Evolutionary conservation across 179 eudicot genomes (phyloP), one percentile per base, ranked within the genome.

Genomic region (Dionaea muscipula): DNA sequence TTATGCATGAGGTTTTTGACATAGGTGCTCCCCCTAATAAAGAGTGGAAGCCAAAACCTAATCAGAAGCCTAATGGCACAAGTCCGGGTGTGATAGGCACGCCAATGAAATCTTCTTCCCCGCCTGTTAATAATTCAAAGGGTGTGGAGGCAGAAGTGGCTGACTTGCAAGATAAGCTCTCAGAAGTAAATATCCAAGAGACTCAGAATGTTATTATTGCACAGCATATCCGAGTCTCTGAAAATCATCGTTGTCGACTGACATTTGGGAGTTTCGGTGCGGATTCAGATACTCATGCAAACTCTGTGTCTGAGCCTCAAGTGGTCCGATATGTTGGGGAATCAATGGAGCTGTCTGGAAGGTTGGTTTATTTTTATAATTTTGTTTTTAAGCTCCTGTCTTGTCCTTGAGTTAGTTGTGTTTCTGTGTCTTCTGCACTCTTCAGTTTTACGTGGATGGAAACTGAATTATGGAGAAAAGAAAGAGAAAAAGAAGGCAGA

Each of bases 1-100:
- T 31, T 11, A 31, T 31, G 35, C 5, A 6, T 1, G 35, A 31
- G 35, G 18, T 22, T 64, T 45, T 65, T 67, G 35, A 28, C 67
- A 64, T 66, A 86, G 95, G 73, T 57, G 38, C 71, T 12, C 72
- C 76, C 66, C 65, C 85, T 56, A 77, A 70, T 52, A 90, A 81
- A 76, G 95, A 86, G 60, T 91, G 98, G 98, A 91, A 87, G 71
- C 98, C 91, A 12, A 91, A 91, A 69, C 60, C 83, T 21, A 84
- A 62, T 60, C 70, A 74, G 57, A 87, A 77, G 63, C 64, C 80
- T 25, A 75, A 44, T 55, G 68, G 49, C 46, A 37, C 70, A 40
- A 69, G 53, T 56, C 82, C 78, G 64, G 90, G 90, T 39, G 90
- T 77, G 45, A 84, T 81, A 57, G 90, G 84, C 61, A 67, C 75